Base-by-base conservation (phyloP, 768 basidiomycete species). In the Suillus paluster region DNA sequence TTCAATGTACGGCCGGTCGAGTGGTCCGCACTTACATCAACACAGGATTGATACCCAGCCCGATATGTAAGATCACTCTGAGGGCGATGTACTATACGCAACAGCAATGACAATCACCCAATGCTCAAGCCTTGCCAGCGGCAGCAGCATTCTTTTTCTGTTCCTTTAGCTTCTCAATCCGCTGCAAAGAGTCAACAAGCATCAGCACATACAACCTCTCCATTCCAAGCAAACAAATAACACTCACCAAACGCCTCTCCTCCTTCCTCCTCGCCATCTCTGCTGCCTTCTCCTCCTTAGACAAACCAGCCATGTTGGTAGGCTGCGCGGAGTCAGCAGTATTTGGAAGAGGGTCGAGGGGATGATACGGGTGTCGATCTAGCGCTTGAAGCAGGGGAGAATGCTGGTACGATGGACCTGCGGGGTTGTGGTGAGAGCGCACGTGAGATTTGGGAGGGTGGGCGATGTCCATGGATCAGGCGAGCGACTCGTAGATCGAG, bases 251-350 rank as follows among this genome's bases (percentile, higher is more conserved):
- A 73, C 91, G 95, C 49, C 97, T 80, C 73, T 98, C 97, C 73
- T 98, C 96, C 70, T 96, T 91, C 62, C 95, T 81, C 65, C 90
- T 81, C 9, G 90, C 91, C 88, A 98, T 90, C 79, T 97, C 94
- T n/a, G 87, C 88, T 1, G 92, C 92, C 74, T 92, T 97, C 67
- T 96, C 95, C 74, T 97, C 97, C 73, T 95, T 97, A 30, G 85
- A 83, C 83, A 94, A 80, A 0, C 78, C 79, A 1, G 73, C 75
- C 30, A 83, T 75, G 59, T 80, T 78, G 56, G 62, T 68, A 4
- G 62, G 21, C 4, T 48, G 60, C 10, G 64, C 41, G 41, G 70
- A 62, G 1, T 67, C 25, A 21, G 70, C 70, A 11, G 45, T 17
- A 30, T 58, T 46, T 1, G 58, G 57, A 0, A 59, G 59, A 9